Evolutionary conservation across 2,329 filamentous ascomycete genomes (phyloP), one percentile per base, ranked within the genome.

Genomic region (Rutstroemia sp.): DNA sequence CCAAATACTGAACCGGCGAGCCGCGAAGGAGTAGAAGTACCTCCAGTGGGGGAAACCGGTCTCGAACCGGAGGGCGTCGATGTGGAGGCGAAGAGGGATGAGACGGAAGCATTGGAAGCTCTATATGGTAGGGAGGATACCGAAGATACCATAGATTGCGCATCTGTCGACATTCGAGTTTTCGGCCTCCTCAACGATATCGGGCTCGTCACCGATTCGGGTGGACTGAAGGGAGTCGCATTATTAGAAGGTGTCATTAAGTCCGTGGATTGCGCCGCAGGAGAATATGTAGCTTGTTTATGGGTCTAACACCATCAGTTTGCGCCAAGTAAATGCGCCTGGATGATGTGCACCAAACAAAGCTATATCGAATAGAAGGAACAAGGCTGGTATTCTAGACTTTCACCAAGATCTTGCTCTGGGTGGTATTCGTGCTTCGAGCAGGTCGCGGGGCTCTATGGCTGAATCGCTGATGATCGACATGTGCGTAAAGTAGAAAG

Each of bases 171-270:
- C 53, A 72, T 74, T 69, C 85, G 81, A 62, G 77, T 75, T 73
- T 85, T 88, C 61, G 83, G 79, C 58, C 83, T 67, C 66, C 76
- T 82, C 69, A 79, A 66, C 61, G 76, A 70, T 60, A 85, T 81
- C 64, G 83, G 49, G 85, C 81, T 71, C 51, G 58, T 54, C 52
- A 59, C 54, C 19, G 64, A 49, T 37, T 62, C 59, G 45, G 63
- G 61, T 47, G 85, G 83, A 72, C 87, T 80, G 70, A 85, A 82
- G 72, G 86, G 81, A 74, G 81, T 77, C 66, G 82, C 82, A 82
- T 86, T 76, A 71, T 80, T 76, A 70, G 80, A 75, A 72, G 83
- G 79, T 80, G 83, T 83, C 86, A 89, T 89, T 75, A 78, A 82
- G 72, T 63, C 56, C 63, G 51, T 46, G 42, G 23, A 59, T 61